Evolutionary conservation across 495 filamentous ascomycete genomes (phyloP).

Genomic region (Glarea lozoyensis): DNA sequence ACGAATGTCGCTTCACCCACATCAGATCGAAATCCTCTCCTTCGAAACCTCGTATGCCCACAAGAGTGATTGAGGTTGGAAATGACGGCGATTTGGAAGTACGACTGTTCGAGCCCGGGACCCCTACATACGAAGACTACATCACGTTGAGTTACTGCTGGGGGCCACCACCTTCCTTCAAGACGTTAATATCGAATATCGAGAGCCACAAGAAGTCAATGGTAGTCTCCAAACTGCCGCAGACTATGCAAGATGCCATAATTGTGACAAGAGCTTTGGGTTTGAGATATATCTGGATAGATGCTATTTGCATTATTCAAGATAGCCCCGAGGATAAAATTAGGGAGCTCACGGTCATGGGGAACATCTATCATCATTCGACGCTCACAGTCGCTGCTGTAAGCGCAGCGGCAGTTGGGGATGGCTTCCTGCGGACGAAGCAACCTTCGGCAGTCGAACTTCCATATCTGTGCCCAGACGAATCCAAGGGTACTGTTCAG

Average conservation of each 20-base stretch:
- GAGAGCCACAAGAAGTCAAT: slow-evolving; percentile 2
- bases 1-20: slow-evolving; percentile 2
- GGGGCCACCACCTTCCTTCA: background rate
- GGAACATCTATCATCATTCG: slow-evolving; percentile 16
- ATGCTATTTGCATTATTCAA: slow-evolving; percentile 25
- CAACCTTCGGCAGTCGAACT: slow-evolving; percentile 1
- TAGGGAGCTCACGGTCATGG: slow-evolving; percentile 16
- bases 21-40: too few relatives aligned
- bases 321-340: slow-evolving; percentile 20
- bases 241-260: slow-evolving; percentile 20
- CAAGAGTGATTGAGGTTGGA: slow-evolving; percentile 12
- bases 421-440: slow-evolving; percentile 14
- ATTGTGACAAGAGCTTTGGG: slow-evolving; percentile 11
- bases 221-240: slow-evolving; percentile 7
- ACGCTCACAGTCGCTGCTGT: slow-evolving; percentile 18
- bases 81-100: background rate
- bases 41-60: slow-evolving; percentile 1
- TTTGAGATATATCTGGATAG: slow-evolving; percentile 22
- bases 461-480: slow-evolving; percentile 7
- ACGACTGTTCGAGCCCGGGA: background rate
- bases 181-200: slow-evolving; percentile 4
- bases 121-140: slow-evolving; percentile 5
- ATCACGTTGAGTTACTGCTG: slow-evolving; percentile 8
- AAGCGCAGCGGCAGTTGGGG: slow-evolving; percentile 2
- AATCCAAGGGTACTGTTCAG: background rate